These are phyloP conservation scores for Colletotrichum camelliae DNA, from an alignment of 2,329 filamentous ascomycete species.

Conservation along the genomic window DNA sequence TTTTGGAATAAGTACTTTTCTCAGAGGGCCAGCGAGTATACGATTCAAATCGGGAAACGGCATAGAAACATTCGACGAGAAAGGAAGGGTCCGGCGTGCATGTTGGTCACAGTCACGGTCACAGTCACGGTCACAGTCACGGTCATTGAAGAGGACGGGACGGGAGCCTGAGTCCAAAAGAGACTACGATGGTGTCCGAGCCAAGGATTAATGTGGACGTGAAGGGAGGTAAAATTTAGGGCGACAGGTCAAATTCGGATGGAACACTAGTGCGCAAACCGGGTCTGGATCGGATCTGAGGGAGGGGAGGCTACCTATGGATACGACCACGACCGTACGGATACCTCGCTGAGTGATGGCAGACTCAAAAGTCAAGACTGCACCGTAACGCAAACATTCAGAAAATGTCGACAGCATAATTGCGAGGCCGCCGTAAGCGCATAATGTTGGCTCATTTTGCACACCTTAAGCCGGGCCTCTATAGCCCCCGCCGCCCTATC, in stretches of 20 bases:
- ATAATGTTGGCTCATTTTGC: constrained; percentile 1
- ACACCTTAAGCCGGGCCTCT: not conserved
- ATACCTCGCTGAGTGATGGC: no score
- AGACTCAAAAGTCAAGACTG: not conserved
- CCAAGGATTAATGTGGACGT: not conserved
- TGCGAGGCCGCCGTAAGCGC: not conserved
- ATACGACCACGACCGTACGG: no score
- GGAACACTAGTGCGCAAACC: not conserved
- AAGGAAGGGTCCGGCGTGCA: not conserved
- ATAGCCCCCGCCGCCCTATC: not conserved
- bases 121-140: not conserved
- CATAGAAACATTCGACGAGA: not conserved
- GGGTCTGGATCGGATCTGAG: not conserved
- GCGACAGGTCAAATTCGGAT: constrained; percentile 7
- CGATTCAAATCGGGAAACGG: not conserved
- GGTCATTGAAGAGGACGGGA: not conserved
- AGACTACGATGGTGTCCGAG: not conserved
- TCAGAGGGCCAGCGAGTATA: not conserved
- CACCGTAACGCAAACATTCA: not conserved
- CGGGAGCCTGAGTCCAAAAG: not conserved
- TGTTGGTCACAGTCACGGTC: not conserved
- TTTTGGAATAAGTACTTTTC: not conserved
- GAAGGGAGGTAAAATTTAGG: not conserved
- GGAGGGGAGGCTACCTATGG: not conserved
- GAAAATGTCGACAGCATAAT: not conserved